Base-by-base conservation (phyloP, 495 filamentous ascomycete species). In the Venustampulla echinocandica region DNA sequence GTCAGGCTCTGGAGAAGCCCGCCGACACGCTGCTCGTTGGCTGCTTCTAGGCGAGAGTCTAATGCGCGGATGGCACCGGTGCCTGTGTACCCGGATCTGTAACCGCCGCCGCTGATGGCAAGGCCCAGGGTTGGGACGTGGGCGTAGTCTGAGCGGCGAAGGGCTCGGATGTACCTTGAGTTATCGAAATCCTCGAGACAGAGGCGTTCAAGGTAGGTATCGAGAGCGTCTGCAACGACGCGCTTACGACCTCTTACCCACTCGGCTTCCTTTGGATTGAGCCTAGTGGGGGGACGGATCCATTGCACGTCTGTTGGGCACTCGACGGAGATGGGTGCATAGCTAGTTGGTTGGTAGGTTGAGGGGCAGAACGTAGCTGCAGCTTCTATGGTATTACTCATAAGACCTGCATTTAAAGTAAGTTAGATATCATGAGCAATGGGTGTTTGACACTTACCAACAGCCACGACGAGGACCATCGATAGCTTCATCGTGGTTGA, bases 41-140 rank as follows among this genome's bases (percentile, higher is more conserved):
- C 42, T n/a, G 38, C 39, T 15, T 27, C 27, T 10, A 50, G 19
- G n/a, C 41, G 40, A 21, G 22, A 28, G 27, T 50, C 47, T 1
- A 47, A 25, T 9, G 49, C 43, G n/a, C 44, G 24, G 7, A 52
- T 42, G n/a, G 37, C 40, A 20, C 20, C 49, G n/a, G 43, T 42
- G 15, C 49, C 49, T 20, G 49, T 46, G 10, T 33, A 30, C 11
- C 27, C 36, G 1, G 49, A 46, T 9, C 20, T 15, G 5, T 37
- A 52, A 14, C 49, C 49, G 11, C 49, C 49, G 6, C 49, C 49
- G 23, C 49, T 52, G 13, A 52, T 52, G 1, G 43, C 39, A 2
- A 47, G 14, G 10, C 49, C 37, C 10, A 52, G 15, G 9, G 28
- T 52, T 2, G 49, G 49, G 1, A 52, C 39, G 15, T 47, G 4